phyloP scores from a whole-genome alignment of 2,329 filamentous ascomycete genomes.

The Arthrobotrys entomopaga region DNA sequence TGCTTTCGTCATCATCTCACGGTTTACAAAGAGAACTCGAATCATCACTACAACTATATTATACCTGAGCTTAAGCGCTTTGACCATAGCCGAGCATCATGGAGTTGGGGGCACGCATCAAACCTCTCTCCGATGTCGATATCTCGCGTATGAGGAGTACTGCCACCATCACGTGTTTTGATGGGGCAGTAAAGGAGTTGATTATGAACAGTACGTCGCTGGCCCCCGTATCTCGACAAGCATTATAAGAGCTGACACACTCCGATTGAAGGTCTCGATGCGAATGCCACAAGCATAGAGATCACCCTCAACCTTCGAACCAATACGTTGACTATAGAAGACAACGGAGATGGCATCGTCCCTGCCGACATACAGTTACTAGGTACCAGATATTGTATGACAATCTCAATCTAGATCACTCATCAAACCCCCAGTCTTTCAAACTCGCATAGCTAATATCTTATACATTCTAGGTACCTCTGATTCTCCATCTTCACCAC shows the following conservation, averaged over 20 bases:
- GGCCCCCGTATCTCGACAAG: neutral
- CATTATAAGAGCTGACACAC: neutral
- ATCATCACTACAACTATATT: neutral
- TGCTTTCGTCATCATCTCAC: conserved; percentile 1
- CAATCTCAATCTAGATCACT: neutral
- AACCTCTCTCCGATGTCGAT: conserved; percentile 12
- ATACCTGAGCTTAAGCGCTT: too few species aligned
- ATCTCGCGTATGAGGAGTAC: conserved; percentile 32
- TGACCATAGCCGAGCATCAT: too few species aligned
- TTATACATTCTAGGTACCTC: conserved; percentile 75
- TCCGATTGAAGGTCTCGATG: conserved; percentile 70
- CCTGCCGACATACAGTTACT: conserved; percentile 72
- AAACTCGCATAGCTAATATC: conserved; percentile 12
- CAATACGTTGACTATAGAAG: conserved; percentile 82
- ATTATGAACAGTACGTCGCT: conserved; percentile 41
- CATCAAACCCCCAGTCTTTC: neutral
- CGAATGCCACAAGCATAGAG: conserved; percentile 74
- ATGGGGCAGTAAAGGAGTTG: conserved; percentile 22
- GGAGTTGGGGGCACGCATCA: conserved; percentile 8
- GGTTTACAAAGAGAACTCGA: neutral
- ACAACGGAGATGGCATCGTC: conserved; percentile 82
- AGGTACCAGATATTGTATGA: conserved; percentile 68
- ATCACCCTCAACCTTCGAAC: conserved; percentile 78
- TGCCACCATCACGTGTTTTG: conserved; percentile 21
- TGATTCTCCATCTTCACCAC: conserved; percentile 67